phyloP scores from a whole-genome alignment of 1,284 basidiomycete species.

The Rhodofomes roseus region DNA sequence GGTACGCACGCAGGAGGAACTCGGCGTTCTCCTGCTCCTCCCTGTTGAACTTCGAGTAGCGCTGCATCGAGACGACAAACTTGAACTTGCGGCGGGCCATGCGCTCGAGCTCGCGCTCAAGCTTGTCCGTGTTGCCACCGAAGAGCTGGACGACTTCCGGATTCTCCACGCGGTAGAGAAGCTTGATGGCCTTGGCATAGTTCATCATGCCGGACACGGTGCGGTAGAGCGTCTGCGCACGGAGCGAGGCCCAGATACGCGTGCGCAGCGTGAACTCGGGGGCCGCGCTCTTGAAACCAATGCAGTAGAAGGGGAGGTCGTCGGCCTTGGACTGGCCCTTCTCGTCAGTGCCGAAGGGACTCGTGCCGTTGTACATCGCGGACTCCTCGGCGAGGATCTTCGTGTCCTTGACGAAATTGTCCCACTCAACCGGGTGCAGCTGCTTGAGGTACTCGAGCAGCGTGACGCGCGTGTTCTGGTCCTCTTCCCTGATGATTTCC shows the following conservation, averaged over 20 bases:
- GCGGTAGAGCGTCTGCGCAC: conserved; percentile 97
- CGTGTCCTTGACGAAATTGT: conserved; percentile 99
- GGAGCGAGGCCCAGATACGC: conserved; percentile 97
- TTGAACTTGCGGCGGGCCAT: conserved; percentile 99
- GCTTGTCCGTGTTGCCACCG: conserved; percentile 95
- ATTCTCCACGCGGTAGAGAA: conserved; percentile 99
- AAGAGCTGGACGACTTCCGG: conserved; percentile 97
- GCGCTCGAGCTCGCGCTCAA: conserved; percentile 95
- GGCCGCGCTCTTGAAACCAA: conserved; percentile 98
- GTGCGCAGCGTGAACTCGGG: conserved; percentile 98
- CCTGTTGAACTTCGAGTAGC: conserved; percentile 99
- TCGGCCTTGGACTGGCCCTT: conserved; percentile 85
- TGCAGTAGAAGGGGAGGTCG: conserved; percentile 97
- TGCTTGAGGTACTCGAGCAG: conserved; percentile 97
- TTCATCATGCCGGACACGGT: conserved; percentile 99
- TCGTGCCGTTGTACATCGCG: conserved; percentile 77
- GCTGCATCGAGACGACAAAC: conserved; percentile 99
- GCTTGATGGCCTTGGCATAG: conserved; percentile 99
- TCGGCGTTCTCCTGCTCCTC: conserved; percentile 99
- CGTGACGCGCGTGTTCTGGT: conserved; percentile 92
- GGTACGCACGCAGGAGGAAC: conserved; percentile 97
- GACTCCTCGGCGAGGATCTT: conserved; percentile 98
- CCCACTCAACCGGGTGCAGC: conserved; percentile 97
- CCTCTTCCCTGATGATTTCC: conserved; percentile 96
- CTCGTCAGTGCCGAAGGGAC: conserved; percentile 83